Evolutionary conservation across 2,329 filamentous ascomycete genomes (phyloP).

Genomic region (Arthrobotrys sphaeroides): DNA sequence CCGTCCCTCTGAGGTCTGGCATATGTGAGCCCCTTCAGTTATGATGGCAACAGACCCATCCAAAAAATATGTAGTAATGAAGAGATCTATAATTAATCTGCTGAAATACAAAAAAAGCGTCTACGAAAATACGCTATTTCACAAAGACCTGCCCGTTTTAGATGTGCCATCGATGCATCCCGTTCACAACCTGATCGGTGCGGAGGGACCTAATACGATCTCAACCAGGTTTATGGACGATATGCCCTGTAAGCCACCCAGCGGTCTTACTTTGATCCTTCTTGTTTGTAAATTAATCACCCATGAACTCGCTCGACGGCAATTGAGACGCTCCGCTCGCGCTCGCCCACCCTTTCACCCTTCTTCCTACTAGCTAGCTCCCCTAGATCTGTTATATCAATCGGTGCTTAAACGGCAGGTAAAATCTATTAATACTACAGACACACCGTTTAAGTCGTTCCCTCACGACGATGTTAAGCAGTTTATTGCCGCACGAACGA

Average conservation of each 20-base stretch:
- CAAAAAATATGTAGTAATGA: conserved; percentile 33
- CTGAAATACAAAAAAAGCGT: conserved; percentile 6
- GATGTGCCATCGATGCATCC: neutral
- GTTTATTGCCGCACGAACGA: conserved; percentile 41
- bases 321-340: conserved; percentile 3
- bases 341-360: conserved; percentile 6
- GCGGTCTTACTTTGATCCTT: neutral
- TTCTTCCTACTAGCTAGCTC: too few species aligned
- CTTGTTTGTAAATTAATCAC: neutral
- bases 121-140: neutral
- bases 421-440: neutral
- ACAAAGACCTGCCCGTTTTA: neutral
- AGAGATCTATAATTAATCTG: conserved; percentile 20
- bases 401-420: neutral
- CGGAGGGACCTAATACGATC: neutral
- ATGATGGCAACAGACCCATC: neutral
- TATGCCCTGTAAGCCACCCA: neutral
- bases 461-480: neutral
- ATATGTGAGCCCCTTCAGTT: neutral
- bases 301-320: neutral
- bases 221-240: neutral
- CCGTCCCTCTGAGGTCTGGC: neutral
- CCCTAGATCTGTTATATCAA: neutral
- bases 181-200: neutral
- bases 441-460: neutral